Evolutionary conservation across 495 filamentous ascomycete genomes (phyloP).

Genomic region (Penicillium subrubescens): DNA sequence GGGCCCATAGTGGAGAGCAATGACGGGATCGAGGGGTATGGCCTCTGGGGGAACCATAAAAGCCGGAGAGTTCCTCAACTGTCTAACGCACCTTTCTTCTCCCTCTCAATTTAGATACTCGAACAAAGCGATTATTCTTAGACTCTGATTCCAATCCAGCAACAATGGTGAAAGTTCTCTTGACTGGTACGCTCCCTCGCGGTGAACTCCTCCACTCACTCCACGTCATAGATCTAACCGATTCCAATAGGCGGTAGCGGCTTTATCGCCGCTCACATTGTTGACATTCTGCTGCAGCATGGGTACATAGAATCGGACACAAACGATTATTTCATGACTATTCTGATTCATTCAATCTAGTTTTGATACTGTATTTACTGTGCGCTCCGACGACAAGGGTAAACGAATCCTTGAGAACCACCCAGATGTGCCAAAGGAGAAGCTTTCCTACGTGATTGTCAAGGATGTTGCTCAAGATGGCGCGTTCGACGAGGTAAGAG

Average conservation of each 20-base stretch:
- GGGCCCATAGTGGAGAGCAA: constrained; percentile 22
- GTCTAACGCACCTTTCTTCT: background rate
- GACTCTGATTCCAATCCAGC: constrained; percentile 2
- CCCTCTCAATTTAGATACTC: background rate
- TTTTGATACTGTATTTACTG: constrained; percentile 81
- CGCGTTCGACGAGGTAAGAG: constrained; percentile 71
- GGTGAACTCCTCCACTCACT: background rate
- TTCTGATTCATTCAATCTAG: constrained; percentile 25
- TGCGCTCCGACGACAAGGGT: constrained; percentile 79
- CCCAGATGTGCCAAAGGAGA: constrained; percentile 56
- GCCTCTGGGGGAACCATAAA: constrained; percentile 19
- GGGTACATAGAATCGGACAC: constrained; percentile 36
- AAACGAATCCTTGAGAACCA: constrained; percentile 71
- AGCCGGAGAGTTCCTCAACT: constrained; percentile 10
- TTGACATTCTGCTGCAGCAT: constrained; percentile 70
- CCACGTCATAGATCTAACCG: constrained; percentile 13
- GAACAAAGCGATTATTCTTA: background rate
- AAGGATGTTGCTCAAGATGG: constrained; percentile 75
- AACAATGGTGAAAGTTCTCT: constrained; percentile 46
- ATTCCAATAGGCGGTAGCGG: constrained; percentile 58
- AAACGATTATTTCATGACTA: background rate
- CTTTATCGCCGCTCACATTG: constrained; percentile 79
- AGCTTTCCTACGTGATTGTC: constrained; percentile 76
- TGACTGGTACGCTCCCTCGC: constrained; percentile 38
- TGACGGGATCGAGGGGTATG: constrained; percentile 32